These are phyloP conservation scores for Dichomitus squalens DNA, from an alignment of 1,284 basidiomycete genomes.

Conservation along the genomic window DNA sequence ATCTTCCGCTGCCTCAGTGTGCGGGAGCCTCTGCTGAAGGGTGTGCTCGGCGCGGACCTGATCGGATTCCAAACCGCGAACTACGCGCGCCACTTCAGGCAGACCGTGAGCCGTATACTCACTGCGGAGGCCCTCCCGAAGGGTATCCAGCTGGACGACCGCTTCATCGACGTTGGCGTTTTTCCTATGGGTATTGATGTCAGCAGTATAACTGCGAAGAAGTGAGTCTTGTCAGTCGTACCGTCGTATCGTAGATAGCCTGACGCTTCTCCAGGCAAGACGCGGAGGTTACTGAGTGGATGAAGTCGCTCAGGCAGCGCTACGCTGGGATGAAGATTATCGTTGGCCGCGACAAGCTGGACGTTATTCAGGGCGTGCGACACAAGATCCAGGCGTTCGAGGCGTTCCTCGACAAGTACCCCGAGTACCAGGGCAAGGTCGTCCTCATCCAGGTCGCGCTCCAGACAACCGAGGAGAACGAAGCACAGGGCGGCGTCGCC, in stretches of 20 bases:
- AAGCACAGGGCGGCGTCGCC: slow-evolving; percentile 72
- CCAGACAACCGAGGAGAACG: slow-evolving; percentile 80
- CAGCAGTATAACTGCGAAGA: slow-evolving; percentile 64
- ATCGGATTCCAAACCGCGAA: slow-evolving; percentile 88
- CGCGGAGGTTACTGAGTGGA: slow-evolving; percentile 83
- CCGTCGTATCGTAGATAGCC: neutral
- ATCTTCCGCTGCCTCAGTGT: slow-evolving; percentile 85
- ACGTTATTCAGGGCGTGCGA: slow-evolving; percentile 83
- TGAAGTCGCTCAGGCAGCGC: slow-evolving; percentile 71
- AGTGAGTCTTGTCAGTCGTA: slow-evolving; percentile 41
- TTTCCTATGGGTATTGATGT: slow-evolving; percentile 93
- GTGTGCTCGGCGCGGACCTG: slow-evolving; percentile 74
- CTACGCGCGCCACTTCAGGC: slow-evolving; percentile 77
- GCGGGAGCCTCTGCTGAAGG: slow-evolving; percentile 65
- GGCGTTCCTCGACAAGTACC: slow-evolving; percentile 77
- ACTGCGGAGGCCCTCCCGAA: slow-evolving; percentile 82
- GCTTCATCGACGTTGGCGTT: slow-evolving; percentile 83
- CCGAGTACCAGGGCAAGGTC: slow-evolving; percentile 79
- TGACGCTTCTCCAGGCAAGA: slow-evolving; percentile 51
- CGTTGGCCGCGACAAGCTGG: slow-evolving; percentile 87
- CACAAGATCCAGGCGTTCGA: slow-evolving; percentile 88
- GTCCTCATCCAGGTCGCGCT: slow-evolving; percentile 88
- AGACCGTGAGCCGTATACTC: slow-evolving; percentile 84
- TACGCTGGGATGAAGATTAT: slow-evolving; percentile 86
- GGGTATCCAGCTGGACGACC: slow-evolving; percentile 67